A percentile compares a stretch with the other conserved stretches of the same genome.
phyloP scores from a whole-genome alignment of 2,329 filamentous ascomycete genomes.

The Aspergillus piperis region DNA sequence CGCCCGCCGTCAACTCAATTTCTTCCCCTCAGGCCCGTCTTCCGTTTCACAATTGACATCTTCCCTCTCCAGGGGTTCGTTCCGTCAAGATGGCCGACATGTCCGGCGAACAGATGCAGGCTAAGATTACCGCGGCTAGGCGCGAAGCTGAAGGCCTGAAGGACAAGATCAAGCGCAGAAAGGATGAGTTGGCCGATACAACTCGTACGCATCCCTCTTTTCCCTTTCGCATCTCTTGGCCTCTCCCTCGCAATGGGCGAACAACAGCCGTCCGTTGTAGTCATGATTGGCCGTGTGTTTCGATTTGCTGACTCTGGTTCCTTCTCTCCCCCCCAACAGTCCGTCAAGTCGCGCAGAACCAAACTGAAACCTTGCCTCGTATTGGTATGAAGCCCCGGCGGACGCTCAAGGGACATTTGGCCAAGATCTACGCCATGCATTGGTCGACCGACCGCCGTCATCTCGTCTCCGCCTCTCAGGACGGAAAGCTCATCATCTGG shows the following conservation, averaged over 20 bases:
- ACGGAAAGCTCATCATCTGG: slow-evolving; percentile 99
- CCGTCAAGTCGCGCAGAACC: slow-evolving; percentile 85
- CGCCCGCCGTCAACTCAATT: slow-evolving; percentile 39
- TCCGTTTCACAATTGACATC: slow-evolving; percentile 23
- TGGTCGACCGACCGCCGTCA: slow-evolving; percentile 98
- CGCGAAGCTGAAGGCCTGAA: slow-evolving; percentile 97
- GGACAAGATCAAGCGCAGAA: slow-evolving; percentile 99
- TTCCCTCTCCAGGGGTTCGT: slow-evolving; percentile 28
- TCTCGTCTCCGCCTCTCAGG: slow-evolving; percentile 95
- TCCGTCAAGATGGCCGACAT: slow-evolving; percentile 49
- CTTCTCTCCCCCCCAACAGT: slow-evolving; percentile 57
- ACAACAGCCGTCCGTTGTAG: background rate
- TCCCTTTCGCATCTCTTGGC: slow-evolving; percentile 9
- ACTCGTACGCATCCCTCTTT: slow-evolving; percentile 70
- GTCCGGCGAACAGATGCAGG: slow-evolving; percentile 72
- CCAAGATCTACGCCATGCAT: slow-evolving; percentile 99
- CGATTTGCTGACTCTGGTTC: slow-evolving; percentile 27
- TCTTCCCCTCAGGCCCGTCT: slow-evolving; percentile 13
- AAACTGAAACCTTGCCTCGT: slow-evolving; percentile 87
- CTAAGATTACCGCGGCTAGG: slow-evolving; percentile 86
- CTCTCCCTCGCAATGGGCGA: slow-evolving; percentile 9
- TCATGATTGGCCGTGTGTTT: background rate
- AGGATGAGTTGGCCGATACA: slow-evolving; percentile 98
- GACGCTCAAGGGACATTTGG: slow-evolving; percentile 94
- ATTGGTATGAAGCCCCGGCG: slow-evolving; percentile 98